These are phyloP conservation scores for Coelastrella sp. DNA, from an alignment of 139 green algal species.

Conservation along the genomic window DNA sequence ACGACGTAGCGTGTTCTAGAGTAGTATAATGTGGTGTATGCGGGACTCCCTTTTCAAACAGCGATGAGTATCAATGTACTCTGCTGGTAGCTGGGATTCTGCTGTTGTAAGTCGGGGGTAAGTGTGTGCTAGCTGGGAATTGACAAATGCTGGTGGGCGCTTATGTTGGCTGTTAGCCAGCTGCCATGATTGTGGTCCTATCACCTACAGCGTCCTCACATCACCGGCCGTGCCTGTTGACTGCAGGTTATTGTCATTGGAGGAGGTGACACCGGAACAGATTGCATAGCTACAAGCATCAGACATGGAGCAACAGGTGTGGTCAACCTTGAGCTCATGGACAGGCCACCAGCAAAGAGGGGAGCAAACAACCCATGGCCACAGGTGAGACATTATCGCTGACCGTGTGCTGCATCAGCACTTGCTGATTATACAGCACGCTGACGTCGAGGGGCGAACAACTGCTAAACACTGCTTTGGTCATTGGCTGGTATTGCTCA, in stretches of 20 bases:
- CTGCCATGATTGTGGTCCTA: too few species aligned
- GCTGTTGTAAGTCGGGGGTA: too few species aligned
- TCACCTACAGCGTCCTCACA: too few species aligned
- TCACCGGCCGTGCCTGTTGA: not conserved
- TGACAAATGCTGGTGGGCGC: too few species aligned
- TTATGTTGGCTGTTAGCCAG: too few species aligned
- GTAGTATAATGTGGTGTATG: too few species aligned
- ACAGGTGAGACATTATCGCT: constrained; percentile 33
- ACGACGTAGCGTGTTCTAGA: too few species aligned
- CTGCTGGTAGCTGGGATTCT: too few species aligned
- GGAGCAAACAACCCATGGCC: constrained; percentile 93
- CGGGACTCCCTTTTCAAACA: too few species aligned
- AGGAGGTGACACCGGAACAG: constrained; percentile 96
- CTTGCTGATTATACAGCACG: not conserved
- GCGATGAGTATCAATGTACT: too few species aligned
- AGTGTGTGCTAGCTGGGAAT: too few species aligned
- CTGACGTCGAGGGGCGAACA: not conserved
- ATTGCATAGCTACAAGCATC: constrained; percentile 97
- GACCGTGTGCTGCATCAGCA: not conserved
- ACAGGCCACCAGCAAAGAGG: constrained; percentile 83
- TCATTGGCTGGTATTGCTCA: too few species aligned
- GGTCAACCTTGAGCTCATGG: constrained; percentile 97
- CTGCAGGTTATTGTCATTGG: constrained; percentile 96
- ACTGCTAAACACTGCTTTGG: not conserved
- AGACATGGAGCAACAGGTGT: constrained; percentile 80